These are phyloP conservation scores for Haematococcus lacustris DNA, from an alignment of 139 green algal species.

Conservation along the genomic window DNA sequence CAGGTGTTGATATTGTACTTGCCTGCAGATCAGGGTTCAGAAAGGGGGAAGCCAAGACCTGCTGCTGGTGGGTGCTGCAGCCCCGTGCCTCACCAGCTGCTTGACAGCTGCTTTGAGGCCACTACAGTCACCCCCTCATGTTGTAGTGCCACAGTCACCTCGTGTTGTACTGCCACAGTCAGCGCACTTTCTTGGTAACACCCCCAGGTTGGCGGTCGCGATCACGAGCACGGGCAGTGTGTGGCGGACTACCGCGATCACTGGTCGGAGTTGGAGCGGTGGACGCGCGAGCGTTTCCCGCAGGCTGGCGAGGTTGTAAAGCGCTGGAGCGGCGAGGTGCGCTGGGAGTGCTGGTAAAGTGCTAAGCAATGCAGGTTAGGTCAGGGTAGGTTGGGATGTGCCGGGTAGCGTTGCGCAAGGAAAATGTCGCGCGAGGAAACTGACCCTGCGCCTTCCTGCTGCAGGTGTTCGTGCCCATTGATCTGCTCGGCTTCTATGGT, in stretches of 20 bases:
- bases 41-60: neutral
- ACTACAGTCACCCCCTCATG: neutral
- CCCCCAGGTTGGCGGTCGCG: slow-evolving; percentile 22
- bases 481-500: too few relatives aligned
- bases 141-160: neutral
- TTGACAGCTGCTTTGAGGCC: neutral
- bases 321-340: slow-evolving; percentile 53
- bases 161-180: too few relatives aligned
- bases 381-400: too few relatives aligned
- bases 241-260: slow-evolving; percentile 29
- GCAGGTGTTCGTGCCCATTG: too few relatives aligned
- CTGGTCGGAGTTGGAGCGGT: slow-evolving; percentile 37
- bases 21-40: too few relatives aligned
- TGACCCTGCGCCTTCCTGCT: too few relatives aligned
- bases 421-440: too few relatives aligned
- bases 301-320: slow-evolving; percentile 29
- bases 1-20: too few relatives aligned
- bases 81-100: neutral
- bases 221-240: slow-evolving; percentile 37
- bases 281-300: slow-evolving; percentile 30
- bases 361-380: too few relatives aligned
- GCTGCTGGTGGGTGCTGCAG: neutral
- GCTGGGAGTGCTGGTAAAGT: too few relatives aligned
- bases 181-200: too few relatives aligned
- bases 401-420: too few relatives aligned